Evolutionary conservation across 179 eudicot genomes (phyloP).

Genomic region (Silene vulgaris): DNA sequence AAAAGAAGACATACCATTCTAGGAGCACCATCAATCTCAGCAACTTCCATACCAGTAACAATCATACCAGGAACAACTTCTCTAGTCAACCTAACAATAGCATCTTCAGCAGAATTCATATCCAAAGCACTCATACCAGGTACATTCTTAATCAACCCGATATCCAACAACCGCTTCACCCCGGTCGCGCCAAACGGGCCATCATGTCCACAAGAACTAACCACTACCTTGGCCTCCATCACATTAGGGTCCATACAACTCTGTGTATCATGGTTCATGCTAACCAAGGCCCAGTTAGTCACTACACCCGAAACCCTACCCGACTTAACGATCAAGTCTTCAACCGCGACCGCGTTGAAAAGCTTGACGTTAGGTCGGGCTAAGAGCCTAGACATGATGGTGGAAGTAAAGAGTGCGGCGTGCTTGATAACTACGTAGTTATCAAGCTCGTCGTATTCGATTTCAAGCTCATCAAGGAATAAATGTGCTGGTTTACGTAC

Average conservation of each 20-base stretch:
- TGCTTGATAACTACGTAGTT: conserved; percentile 84
- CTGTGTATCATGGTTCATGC: conserved; percentile 91
- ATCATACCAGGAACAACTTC: conserved; percentile 94
- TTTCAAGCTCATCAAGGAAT: conserved; percentile 64
- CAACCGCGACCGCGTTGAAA: conserved; percentile 83
- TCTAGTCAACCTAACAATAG: conserved; percentile 70
- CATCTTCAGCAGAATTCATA: conserved; percentile 87
- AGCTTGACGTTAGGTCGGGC: conserved; percentile 87
- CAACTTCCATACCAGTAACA: conserved; percentile 94
- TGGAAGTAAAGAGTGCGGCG: conserved; percentile 84
- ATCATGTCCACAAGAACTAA: conserved; percentile 90
- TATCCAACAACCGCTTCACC: conserved; percentile 70
- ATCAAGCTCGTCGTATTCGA: conserved; percentile 70
- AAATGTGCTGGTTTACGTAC: conserved; percentile 84
- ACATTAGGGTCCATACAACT: conserved; percentile 96
- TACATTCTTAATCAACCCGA: conserved; percentile 68
- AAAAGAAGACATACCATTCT: conserved; percentile 54
- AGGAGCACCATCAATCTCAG: conserved; percentile 89
- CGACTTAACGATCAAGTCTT: conserved; percentile 74
- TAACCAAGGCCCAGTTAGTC: conserved; percentile 89
- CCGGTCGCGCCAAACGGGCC: conserved; percentile 96
- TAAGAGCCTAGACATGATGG: conserved; percentile 70
- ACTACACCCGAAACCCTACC: conserved; percentile 72
- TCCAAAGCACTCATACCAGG: conserved; percentile 94
- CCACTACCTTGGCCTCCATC: conserved; percentile 88